A percentile compares a stretch with the other conserved stretches of the same genome.
Evolutionary conservation across 2,329 filamentous ascomycete species (phyloP).

Genomic region (Trichophaea hybrida): DNA sequence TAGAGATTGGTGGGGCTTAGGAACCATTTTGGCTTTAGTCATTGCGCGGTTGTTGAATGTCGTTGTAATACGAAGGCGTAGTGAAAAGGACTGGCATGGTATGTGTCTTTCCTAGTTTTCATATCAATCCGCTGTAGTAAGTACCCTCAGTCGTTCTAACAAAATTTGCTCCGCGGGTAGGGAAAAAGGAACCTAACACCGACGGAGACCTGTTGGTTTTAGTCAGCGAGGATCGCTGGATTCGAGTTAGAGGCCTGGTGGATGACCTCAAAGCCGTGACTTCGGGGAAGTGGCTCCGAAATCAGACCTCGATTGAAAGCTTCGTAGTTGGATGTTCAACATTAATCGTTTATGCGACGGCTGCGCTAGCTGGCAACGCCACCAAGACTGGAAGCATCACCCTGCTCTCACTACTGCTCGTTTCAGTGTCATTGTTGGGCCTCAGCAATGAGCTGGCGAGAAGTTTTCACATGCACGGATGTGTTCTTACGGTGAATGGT

Average conservation of each 20-base stretch:
- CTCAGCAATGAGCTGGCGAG: conserved; percentile 40
- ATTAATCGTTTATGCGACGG: conserved; percentile 44
- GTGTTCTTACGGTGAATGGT: conserved; percentile 31
- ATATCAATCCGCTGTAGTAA: too few relatives aligned
- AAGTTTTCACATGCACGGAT: conserved; percentile 40
- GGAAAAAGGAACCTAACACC: conserved; percentile 29
- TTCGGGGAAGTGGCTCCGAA: conserved; percentile 42
- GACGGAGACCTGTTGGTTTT: conserved; percentile 40
- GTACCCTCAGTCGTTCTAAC: not conserved
- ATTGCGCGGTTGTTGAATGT: conserved; percentile 43
- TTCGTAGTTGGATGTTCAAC: conserved; percentile 42
- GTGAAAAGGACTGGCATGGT: conserved; percentile 30
- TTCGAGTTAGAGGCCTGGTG: conserved; percentile 41
- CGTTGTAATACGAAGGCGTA: conserved; percentile 42
- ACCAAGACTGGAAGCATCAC: conserved; percentile 40
- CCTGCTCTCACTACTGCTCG: conserved; percentile 39
- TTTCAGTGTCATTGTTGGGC: conserved; percentile 41
- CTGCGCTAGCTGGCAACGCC: conserved; percentile 43
- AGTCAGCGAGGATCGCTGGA: conserved; percentile 38
- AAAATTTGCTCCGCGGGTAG: not conserved
- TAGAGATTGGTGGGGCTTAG: conserved; percentile 41
- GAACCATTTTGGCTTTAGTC: conserved; percentile 38
- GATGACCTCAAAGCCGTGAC: conserved; percentile 47
- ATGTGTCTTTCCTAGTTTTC: conserved; percentile 4
- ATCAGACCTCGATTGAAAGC: conserved; percentile 39